Evolutionary conservation across 352 stramenopile genomes (phyloP).

Genomic region (Phytophthora melonis): DNA sequence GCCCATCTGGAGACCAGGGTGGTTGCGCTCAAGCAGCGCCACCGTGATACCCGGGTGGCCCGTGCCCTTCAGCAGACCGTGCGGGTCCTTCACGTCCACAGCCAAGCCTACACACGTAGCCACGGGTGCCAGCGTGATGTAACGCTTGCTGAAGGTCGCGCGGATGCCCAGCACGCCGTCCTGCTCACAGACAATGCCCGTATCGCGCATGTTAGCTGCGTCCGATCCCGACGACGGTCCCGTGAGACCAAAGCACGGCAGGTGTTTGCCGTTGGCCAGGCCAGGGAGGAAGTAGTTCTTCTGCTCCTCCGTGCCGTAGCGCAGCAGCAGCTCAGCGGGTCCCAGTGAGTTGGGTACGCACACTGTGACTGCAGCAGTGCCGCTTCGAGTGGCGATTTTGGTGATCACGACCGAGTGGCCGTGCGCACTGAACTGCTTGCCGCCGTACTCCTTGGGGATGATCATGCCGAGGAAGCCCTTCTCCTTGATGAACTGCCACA

Average conservation of each 20-base stretch:
- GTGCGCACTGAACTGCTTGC: slow-evolving; percentile 91
- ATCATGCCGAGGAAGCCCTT: slow-evolving; percentile 98
- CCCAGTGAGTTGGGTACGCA: slow-evolving; percentile 98
- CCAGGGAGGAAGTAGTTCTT: slow-evolving; percentile 96
- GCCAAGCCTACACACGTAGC: slow-evolving; percentile 97
- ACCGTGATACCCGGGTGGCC: slow-evolving; percentile 97
- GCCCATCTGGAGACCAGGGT: slow-evolving; percentile 95
- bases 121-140: slow-evolving; percentile 98
- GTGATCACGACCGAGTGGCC: slow-evolving; percentile 93
- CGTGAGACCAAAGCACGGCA: slow-evolving; percentile 98
- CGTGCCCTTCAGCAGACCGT: slow-evolving; percentile 94
- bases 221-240: slow-evolving; percentile 96
- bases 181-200: slow-evolving; percentile 93
- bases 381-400: slow-evolving; percentile 94
- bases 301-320: slow-evolving; percentile 96
- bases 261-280: slow-evolving; percentile 94
- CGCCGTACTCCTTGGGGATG: slow-evolving; percentile 97
- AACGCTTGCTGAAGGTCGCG: slow-evolving; percentile 98
- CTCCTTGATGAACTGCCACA: slow-evolving; percentile 97
- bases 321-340: slow-evolving; percentile 95
- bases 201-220: slow-evolving; percentile 95
- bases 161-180: slow-evolving; percentile 96
- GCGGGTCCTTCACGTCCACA: slow-evolving; percentile 96
- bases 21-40: slow-evolving; percentile 95
- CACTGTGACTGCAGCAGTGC: slow-evolving; percentile 93